phyloP scores from a whole-genome alignment of 495 filamentous ascomycete genomes.

The Thermothielavioides terrestris region DNA sequence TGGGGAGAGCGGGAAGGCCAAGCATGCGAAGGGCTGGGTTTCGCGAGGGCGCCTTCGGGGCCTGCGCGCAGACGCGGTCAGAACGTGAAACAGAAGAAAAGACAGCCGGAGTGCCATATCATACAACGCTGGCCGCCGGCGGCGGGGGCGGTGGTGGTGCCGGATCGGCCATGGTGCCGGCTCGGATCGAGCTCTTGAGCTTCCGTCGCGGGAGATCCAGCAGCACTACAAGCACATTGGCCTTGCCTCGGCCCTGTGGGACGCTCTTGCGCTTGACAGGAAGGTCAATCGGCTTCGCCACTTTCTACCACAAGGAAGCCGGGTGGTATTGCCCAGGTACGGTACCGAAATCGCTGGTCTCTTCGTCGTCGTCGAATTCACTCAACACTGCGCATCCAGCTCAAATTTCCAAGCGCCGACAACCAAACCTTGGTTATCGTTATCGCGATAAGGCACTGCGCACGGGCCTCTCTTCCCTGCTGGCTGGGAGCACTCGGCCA shows the following conservation, averaged over 20 bases:
- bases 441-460: conserved; percentile 2
- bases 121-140: conserved; percentile 14
- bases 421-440: too few species aligned
- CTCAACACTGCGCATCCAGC: too few species aligned
- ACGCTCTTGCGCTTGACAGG: neutral
- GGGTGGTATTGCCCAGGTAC: neutral
- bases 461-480: too few species aligned
- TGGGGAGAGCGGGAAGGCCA: conserved; percentile 70
- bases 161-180: conserved; percentile 23
- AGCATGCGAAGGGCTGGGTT: conserved; percentile 70
- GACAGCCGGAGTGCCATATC: neutral
- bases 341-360: neutral
- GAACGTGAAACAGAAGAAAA: neutral
- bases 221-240: conserved; percentile 16
- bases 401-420: neutral
- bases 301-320: neutral
- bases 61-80: conserved; percentile 19
- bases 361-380: too few species aligned
- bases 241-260: neutral
- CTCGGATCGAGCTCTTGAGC: neutral
- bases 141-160: conserved; percentile 13
- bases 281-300: conserved; percentile 5
- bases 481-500: too few species aligned
- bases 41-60: conserved; percentile 41
- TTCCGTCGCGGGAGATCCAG: conserved; percentile 9